Evolutionary conservation across 129 eudicot genomes (phyloP), one percentile per base, ranked within the genome.

Genomic region (Pulicaria dysenterica): DNA sequence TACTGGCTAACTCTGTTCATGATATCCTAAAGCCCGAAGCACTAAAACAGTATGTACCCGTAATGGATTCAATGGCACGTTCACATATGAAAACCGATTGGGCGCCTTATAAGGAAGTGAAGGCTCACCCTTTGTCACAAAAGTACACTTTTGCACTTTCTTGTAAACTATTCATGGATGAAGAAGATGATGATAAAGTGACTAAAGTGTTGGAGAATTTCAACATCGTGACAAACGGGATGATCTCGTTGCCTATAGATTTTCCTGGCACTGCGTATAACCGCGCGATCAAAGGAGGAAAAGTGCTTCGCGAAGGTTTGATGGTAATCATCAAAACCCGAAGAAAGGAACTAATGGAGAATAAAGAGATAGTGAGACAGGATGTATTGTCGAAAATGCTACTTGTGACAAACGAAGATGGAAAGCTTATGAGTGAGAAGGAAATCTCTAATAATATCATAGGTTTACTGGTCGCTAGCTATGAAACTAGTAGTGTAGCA

Each of bases 31-130:
- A 66, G 17, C 87, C 87, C 3, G 84, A 83, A 45, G 84, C 82
- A 0, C 41, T 83, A n/a, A 73, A 79, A 57, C 53, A 61, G 12
- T 83, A 70, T 10, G 37, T 83, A 15, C 57, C 84, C 0, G 6
- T 47, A 9, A 83, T 83, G 86, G 86, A 83, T 19, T n/a, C 51
- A 3, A 74, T 78, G 81, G 83, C 86, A 0, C 83, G 80, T 2
- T 50, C 44, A 2, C 86, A 83, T 50, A 68, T 83, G 57, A 66
- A 54, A 34, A 37, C 41, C 31, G 69, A 73, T 1, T 83, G 86
- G 86, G 71, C 68, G 0, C 76, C 76, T 1, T 42, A 44, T 3
- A 41, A 47, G 13, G 77, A 78, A 56, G 80, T 75, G 47, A 72
- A 73, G 69, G 86, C 63, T 7, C 66, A 64, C 70, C 79, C 80